Conservation (phyloP, 352 stramenopile genomes). For the Phytopythium mirpurense region DNA sequence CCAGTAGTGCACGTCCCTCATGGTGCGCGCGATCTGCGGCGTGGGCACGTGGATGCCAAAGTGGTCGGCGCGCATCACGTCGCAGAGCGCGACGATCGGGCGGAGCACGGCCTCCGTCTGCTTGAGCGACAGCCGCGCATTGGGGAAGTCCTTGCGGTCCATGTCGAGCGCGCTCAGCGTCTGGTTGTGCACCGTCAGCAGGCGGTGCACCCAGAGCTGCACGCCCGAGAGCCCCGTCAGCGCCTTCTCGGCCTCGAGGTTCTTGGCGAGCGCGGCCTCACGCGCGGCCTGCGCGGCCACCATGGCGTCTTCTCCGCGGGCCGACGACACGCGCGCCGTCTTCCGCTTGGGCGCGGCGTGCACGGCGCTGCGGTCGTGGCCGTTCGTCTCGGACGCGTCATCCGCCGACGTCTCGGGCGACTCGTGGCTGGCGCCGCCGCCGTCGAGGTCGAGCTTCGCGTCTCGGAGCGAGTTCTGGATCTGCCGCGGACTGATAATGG, state of each 20-base stretch:
- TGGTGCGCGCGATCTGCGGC: constrained; percentile 54
- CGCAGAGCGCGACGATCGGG: constrained; percentile 52
- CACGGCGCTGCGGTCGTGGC: neutral
- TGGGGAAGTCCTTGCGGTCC: constrained; percentile 49
- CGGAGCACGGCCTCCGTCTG: constrained; percentile 61
- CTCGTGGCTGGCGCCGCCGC: constrained; percentile 26
- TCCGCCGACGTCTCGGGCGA: constrained; percentile 11
- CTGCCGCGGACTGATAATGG: constrained; percentile 62
- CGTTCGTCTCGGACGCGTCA: neutral
- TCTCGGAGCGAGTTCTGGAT: constrained; percentile 64
- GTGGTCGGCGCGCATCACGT: constrained; percentile 48
- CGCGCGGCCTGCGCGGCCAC: constrained; percentile 16
- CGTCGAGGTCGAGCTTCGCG: constrained; percentile 41
- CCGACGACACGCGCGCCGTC: neutral
- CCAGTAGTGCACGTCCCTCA: constrained; percentile 82
- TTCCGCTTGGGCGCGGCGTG: constrained; percentile 1
- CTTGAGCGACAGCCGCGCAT: constrained; percentile 67
- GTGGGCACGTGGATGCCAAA: constrained; percentile 72
- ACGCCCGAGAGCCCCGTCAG: constrained; percentile 55
- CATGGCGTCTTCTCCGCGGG: constrained; percentile 17
- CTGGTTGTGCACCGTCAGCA: constrained; percentile 60
- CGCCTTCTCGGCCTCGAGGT: constrained; percentile 43
- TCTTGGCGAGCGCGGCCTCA: constrained; percentile 28
- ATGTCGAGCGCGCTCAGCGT: constrained; percentile 46
- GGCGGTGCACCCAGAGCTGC: constrained; percentile 63